These are phyloP conservation scores for Pyricularia pennisetigena DNA, from an alignment of 2,329 filamentous ascomycete genomes.

Conservation along the genomic window DNA sequence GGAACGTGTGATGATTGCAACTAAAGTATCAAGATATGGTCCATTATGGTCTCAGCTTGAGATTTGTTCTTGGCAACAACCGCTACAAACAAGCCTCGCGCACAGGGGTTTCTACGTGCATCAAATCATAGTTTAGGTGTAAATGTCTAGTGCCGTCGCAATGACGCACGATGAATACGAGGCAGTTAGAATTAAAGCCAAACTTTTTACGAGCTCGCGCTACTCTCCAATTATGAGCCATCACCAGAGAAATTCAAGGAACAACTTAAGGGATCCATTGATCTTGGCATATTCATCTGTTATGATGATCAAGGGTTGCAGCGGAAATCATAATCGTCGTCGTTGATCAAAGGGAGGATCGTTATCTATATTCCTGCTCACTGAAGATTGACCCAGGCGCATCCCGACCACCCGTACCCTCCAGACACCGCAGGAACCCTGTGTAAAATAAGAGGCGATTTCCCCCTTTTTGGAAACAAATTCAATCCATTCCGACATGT, in stretches of 20 bases:
- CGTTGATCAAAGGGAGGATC: constrained; percentile 5
- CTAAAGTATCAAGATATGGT: background rate
- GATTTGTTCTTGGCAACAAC: too few relatives aligned
- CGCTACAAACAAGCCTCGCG: too few relatives aligned
- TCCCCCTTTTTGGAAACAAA: background rate
- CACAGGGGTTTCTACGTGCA: background rate
- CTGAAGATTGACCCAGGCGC: background rate
- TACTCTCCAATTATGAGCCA: background rate
- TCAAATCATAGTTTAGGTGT: background rate
- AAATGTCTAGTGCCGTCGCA: background rate
- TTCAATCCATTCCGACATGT: background rate
- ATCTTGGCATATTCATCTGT: background rate
- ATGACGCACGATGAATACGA: background rate
- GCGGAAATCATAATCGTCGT: constrained; percentile 5
- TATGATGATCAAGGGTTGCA: background rate
- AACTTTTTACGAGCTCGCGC: too few relatives aligned
- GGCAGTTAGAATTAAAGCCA: too few relatives aligned
- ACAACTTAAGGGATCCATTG: background rate
- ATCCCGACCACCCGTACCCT: background rate
- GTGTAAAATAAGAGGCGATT: background rate
- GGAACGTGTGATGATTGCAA: background rate
- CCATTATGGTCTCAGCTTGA: background rate
- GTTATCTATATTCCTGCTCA: constrained; percentile 6
- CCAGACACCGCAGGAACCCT: background rate
- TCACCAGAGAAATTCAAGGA: background rate